Evolutionary conservation across 1,284 basidiomycete species (phyloP).

Genomic region (Waitea zeae): DNA sequence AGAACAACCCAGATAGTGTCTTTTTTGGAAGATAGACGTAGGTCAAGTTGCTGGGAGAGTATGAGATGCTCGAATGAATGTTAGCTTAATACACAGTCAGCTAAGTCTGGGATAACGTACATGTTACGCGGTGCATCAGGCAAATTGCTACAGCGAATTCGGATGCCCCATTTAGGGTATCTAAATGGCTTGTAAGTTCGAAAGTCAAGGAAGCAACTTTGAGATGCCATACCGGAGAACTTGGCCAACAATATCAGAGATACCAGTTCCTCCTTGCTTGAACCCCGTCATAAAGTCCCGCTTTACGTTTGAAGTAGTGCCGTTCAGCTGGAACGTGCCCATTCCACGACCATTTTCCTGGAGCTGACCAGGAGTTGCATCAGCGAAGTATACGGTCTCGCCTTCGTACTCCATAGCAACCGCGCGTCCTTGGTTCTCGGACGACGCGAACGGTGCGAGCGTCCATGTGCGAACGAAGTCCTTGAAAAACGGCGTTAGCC

Average conservation of each 20-base stretch:
- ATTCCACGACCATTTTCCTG: slow-evolving; percentile 17
- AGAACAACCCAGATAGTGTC: slow-evolving; percentile 15
- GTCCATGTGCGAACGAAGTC: slow-evolving; percentile 18
- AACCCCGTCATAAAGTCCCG: not conserved
- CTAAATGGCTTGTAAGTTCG: slow-evolving; percentile 8
- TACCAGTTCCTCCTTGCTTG: slow-evolving; percentile 1
- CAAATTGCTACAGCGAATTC: slow-evolving; percentile 19
- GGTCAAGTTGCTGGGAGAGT: slow-evolving; percentile 11
- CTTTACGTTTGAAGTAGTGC: slow-evolving; percentile 9
- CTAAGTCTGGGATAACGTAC: slow-evolving; percentile 8
- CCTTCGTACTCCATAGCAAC: slow-evolving; percentile 13
- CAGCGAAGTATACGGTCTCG: slow-evolving; percentile 20
- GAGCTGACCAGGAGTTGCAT: slow-evolving; percentile 16
- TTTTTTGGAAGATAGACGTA: slow-evolving; percentile 20
- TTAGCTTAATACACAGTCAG: not conserved
- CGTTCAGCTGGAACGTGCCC: slow-evolving; percentile 16
- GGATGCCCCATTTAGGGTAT: slow-evolving; percentile 24
- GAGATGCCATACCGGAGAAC: not conserved
- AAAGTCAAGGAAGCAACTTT: no score
- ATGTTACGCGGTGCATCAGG: slow-evolving; percentile 14
- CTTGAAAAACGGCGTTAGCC: slow-evolving; percentile 5
- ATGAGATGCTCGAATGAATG: slow-evolving; percentile 8
- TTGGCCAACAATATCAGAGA: slow-evolving; percentile 1
- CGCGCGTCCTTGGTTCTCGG: slow-evolving; percentile 16
- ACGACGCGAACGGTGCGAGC: slow-evolving; percentile 9